Evolutionary conservation across 257 asterid genomes (phyloP), one percentile per base, ranked within the genome.

Genomic region (Lycium ferocissimum): DNA sequence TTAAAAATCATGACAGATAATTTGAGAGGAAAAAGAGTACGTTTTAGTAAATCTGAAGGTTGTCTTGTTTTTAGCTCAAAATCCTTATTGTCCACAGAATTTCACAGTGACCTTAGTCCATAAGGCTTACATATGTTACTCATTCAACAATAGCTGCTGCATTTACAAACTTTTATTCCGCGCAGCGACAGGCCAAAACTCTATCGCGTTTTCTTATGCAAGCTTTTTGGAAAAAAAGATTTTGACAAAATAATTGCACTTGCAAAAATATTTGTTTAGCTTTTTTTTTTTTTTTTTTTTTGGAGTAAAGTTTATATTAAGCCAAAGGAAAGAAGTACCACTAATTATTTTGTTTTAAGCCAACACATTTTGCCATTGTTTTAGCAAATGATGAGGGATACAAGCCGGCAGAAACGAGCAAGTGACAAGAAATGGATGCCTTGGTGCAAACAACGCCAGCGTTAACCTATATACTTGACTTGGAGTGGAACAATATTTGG

Each of bases 391-490:
- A 40, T 0, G 45, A 40, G 45, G 45, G 45, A 40, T 40, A 40
- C 45, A 40, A 40, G 45, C 45, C 45, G 45, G 45, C 26, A 45
- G 11, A 49, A 79, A 45, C 22, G 83, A 70, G 79, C 54, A 86
- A 40, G 59, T 82, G 54, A 59, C 33, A 43, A 5, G 82, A 35
- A 51, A 58, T 38, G 63, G 69, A 7, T 56, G 70, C 65, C 85
- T 88, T 72, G 85, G 84, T 79, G 92, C 88, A 85, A 87, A 86
- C 69, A 65, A 83, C 47, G 85, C 17, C 86, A 83, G 85, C 88
- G 83, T 75, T 14, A 56, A 2, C 9, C 12, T 20, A 17, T 37
- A 83, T 26, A 26, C 33, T 26, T 26, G 33, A 26, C 33, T 26
- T 26, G 33, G 33, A 26, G 33, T 69, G 65, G 67, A 38, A 33